phyloP scores from a whole-genome alignment of 2,329 filamentous ascomycete genomes.

The Epichloe amarillans region DNA sequence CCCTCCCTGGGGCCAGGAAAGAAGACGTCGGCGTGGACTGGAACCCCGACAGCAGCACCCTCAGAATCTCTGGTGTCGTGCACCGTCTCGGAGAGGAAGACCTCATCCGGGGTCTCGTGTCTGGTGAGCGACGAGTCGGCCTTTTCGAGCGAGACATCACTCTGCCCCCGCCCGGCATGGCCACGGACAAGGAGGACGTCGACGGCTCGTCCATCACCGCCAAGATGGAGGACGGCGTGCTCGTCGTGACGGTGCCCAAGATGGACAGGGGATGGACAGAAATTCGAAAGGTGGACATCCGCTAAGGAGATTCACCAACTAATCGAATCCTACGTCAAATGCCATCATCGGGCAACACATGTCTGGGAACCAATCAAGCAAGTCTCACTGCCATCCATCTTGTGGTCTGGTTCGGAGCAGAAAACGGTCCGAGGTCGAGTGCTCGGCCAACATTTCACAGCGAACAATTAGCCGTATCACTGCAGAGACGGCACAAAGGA shows the following conservation, averaged over 20 bases:
- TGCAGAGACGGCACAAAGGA: not conserved
- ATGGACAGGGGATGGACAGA: constrained; percentile 52
- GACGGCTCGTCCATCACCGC: constrained; percentile 57
- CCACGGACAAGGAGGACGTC: constrained; percentile 40
- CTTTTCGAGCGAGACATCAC: constrained; percentile 59
- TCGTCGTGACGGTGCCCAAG: constrained; percentile 69
- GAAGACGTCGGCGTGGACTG: constrained; percentile 66
- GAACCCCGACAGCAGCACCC: constrained; percentile 51
- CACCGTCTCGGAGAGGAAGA: constrained; percentile 60
- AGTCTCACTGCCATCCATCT: no score
- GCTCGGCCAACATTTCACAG: no score
- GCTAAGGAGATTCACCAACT: constrained; percentile 17
- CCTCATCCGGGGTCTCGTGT: constrained; percentile 48
- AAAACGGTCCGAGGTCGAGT: no score
- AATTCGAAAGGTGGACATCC: constrained; percentile 45
- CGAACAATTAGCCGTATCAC: no score
- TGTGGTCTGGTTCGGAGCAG: no score
- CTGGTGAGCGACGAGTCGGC: constrained; percentile 58
- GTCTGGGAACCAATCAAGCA: no score
- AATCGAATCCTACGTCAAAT: no score
- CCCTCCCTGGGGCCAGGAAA: constrained; percentile 67
- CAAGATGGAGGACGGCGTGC: constrained; percentile 65
- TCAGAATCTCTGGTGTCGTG: constrained; percentile 59
- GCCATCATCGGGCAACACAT: no score
- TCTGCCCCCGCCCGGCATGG: constrained; percentile 33